Evolutionary conservation across 495 filamentous ascomycete genomes (phyloP).

Genomic region (Melanomma pulvis-pyrius): DNA sequence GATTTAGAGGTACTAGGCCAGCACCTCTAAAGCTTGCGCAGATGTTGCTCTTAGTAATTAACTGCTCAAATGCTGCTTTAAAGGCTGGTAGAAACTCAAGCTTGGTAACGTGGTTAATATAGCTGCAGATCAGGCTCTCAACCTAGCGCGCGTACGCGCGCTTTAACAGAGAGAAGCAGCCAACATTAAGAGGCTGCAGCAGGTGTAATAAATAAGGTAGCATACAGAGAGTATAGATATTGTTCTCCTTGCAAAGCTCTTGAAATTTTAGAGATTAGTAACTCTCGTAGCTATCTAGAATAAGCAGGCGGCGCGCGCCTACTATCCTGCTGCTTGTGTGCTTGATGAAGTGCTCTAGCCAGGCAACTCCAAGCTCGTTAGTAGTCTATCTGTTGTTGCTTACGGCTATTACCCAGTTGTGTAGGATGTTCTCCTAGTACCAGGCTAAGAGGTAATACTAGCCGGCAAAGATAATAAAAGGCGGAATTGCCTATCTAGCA

Average conservation of each 20-base stretch:
- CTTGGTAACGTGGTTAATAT: slow-evolving; percentile 25
- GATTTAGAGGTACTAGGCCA: neutral
- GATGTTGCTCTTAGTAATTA: slow-evolving; percentile 24
- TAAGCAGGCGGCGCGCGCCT: slow-evolving; percentile 39
- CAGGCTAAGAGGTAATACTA: no score
- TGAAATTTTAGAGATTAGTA: slow-evolving; percentile 38
- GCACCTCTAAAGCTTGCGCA: slow-evolving; percentile 19
- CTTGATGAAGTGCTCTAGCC: slow-evolving; percentile 22
- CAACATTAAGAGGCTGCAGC: slow-evolving; percentile 14
- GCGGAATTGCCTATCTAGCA: no score
- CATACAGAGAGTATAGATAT: slow-evolving; percentile 41
- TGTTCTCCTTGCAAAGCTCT: slow-evolving; percentile 33
- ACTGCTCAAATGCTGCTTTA: slow-evolving; percentile 1
- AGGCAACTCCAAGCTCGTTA: no score
- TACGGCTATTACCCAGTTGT: slow-evolving; percentile 9
- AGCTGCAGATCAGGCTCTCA: neutral
- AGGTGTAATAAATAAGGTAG: slow-evolving; percentile 13
- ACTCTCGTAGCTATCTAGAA: no score
- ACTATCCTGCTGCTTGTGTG: slow-evolving; percentile 11
- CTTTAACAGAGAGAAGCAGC: slow-evolving; percentile 18
- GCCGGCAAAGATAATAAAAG: no score
- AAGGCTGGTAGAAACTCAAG: no score
- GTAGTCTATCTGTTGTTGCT: slow-evolving; percentile 29
- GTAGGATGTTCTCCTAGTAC: no score
- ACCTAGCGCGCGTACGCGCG: neutral